phyloP scores from a whole-genome alignment of 169 alveolate species.

The Cryptosporidium bovis region DNA sequence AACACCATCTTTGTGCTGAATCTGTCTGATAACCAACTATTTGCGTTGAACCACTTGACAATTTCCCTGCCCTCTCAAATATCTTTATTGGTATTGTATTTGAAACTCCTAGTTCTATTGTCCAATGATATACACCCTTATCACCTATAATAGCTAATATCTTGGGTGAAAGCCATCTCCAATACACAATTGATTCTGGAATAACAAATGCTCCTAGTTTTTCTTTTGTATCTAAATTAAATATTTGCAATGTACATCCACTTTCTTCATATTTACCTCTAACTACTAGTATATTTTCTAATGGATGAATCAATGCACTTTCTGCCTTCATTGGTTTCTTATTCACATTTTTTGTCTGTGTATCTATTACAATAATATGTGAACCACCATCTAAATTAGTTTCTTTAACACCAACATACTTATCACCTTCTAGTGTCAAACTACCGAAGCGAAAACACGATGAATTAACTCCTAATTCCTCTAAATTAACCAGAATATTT shows the following conservation, averaged over 20 bases:
- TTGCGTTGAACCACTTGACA: constrained; percentile 88
- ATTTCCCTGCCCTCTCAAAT: constrained; percentile 90
- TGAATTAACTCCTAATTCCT: constrained; percentile 87
- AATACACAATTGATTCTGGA: constrained; percentile 90
- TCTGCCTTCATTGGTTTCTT: constrained; percentile 97
- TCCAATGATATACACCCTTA: constrained; percentile 92
- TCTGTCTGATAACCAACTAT: constrained; percentile 92
- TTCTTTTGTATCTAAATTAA: constrained; percentile 92
- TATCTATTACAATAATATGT: constrained; percentile 87
- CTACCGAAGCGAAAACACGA: constrained; percentile 88
- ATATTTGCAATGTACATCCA: constrained; percentile 88
- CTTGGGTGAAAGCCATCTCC: constrained; percentile 93
- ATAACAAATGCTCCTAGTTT: constrained; percentile 92
- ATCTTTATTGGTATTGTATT: constrained; percentile 85
- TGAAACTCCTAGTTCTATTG: constrained; percentile 83
- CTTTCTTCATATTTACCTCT: constrained; percentile 86
- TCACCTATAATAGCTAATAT: constrained; percentile 93
- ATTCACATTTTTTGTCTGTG: constrained; percentile 84
- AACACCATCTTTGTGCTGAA: constrained; percentile 91
- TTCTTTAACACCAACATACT: constrained; percentile 91
- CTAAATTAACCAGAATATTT: constrained; percentile 79
- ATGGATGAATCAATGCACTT: constrained; percentile 95
- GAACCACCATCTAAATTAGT: constrained; percentile 85
- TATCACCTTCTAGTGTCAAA: constrained; percentile 91
- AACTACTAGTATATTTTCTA: constrained; percentile 92